Evolutionary conservation across 2,329 filamentous ascomycete species (phyloP), one percentile per base, ranked within the genome.

Genomic region (Alternaria angustiovoidea): DNA sequence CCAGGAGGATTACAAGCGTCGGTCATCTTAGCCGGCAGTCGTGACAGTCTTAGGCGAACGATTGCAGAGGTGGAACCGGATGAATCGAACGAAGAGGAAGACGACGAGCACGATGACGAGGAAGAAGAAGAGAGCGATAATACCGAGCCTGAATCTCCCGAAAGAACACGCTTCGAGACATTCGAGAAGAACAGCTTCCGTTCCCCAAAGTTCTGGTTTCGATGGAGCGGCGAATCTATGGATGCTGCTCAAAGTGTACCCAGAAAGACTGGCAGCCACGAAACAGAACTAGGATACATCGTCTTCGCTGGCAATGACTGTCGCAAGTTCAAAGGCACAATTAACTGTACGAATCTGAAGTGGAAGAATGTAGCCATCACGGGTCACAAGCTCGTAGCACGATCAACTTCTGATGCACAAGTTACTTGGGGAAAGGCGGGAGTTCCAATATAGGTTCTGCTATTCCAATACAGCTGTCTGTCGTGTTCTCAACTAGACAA

Each of bases 121-220:
- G 56, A 39, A n/a, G 41, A 62, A 9, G 39, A 39, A 2, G 34
- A 55, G 7, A 41, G 26, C 14, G 39, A 46, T 9, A 32, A 55
- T 2, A 57, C 57, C 1, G 58, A 56, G 8, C 55, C 57, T 9
- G 59, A 56, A 8, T 51, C 51, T 16, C 59, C 55, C 9, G 57
- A 64, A 11, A 28, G 47, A 1, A 46, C 42, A 20, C 67, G 70
- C 28, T 70, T 72, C 59, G 43, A 60, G 36, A 69, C 61, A 0
- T 72, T 72, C 26, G 70, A 72, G 20, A 72, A 71, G 49, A 72
- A 72, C 52, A 69, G 65, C 44, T 71, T 72, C 49, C 67, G 70
- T n/a, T 51, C 59, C 4, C 70, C 70, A 24, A 72, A 71, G 30
- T 72, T 72, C 47, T 72, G 70, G 70, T 57, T 72, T 8, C 59